Evolutionary conservation across 1,139 yeast species (phyloP).

Genomic region (Debaryomycetaceae sp.): DNA sequence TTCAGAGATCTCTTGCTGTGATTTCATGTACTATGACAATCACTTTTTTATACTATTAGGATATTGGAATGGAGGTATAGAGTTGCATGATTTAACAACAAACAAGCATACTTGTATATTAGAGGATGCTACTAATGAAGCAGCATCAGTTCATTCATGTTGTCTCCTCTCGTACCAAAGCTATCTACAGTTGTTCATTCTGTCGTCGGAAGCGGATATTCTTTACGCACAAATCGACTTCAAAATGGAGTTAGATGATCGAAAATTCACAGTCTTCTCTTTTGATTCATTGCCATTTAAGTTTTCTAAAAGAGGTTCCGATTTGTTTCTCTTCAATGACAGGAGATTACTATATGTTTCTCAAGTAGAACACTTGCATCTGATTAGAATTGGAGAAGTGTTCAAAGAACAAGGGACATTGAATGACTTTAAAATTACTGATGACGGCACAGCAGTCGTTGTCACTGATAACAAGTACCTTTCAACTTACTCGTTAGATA

Average conservation of each 20-base stretch:
- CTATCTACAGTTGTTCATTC: conserved; percentile 12
- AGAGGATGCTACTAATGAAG: background rate
- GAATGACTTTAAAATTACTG: conserved; percentile 10
- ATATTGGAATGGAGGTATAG: background rate
- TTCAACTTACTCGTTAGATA: conserved; percentile 7
- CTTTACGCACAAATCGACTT: conserved; percentile 10
- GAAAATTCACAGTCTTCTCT: background rate
- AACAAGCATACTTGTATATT: background rate
- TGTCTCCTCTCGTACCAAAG: background rate
- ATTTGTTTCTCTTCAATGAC: background rate
- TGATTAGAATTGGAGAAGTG: background rate
- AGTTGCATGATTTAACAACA: background rate
- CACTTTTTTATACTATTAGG: background rate
- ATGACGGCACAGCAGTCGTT: conserved; percentile 6
- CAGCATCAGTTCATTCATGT: background rate
- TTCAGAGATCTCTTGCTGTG: background rate
- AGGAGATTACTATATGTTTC: background rate
- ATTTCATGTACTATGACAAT: background rate
- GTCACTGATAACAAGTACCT: conserved; percentile 7
- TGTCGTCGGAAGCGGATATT: conserved; percentile 13
- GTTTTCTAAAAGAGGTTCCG: conserved; percentile 6
- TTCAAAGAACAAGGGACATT: conserved; percentile 3
- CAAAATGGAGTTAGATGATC: conserved; percentile 2
- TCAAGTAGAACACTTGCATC: background rate
- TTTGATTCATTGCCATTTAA: conserved; percentile 9